Conservation (phyloP, 2,329 filamentous ascomycete genomes). For the Nemania sp. region DNA sequence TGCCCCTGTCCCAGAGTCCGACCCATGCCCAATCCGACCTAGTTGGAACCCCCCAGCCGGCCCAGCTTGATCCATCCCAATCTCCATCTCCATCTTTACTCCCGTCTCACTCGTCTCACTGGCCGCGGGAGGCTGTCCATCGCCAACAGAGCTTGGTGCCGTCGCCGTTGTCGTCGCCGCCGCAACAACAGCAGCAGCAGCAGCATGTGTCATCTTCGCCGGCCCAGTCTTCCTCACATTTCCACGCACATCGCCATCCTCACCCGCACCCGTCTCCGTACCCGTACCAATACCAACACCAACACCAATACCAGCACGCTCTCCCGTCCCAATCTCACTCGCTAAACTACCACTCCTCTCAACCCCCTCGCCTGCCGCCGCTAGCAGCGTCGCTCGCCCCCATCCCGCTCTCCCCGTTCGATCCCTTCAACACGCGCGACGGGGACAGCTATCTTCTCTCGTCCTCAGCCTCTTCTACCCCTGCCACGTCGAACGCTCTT, state of each 20-base stretch:
- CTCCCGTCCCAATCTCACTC: no score
- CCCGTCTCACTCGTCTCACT: no score
- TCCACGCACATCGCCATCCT: slow-evolving; percentile 1
- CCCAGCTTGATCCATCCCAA: slow-evolving; percentile 24
- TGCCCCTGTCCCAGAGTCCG: slow-evolving; percentile 7
- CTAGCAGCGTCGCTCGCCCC: slow-evolving; percentile 17
- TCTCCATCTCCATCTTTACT: slow-evolving; percentile 9
- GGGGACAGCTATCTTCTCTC: slow-evolving; percentile 12
- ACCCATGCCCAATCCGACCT: slow-evolving; percentile 23
- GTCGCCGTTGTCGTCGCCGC: not conserved
- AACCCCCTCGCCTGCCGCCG: slow-evolving; percentile 28
- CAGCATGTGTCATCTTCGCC: not conserved
- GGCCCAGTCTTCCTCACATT: not conserved
- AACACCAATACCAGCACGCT: not conserved
- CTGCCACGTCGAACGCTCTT: slow-evolving; percentile 19
- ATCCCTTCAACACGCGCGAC: slow-evolving; percentile 9
- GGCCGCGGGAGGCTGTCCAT: not conserved
- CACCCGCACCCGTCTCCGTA: not conserved
- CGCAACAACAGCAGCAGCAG: not conserved
- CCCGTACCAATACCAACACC: not conserved
- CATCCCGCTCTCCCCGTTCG: slow-evolving; percentile 21
- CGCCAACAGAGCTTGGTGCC: not conserved
- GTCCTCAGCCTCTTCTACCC: slow-evolving; percentile 12
- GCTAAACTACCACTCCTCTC: slow-evolving; percentile 11
- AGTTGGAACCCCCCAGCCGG: slow-evolving; percentile 8